Evolutionary conservation across 805 yeast species (phyloP), one percentile per base, ranked within the genome.

Genomic region (Starmerella scarabaei): DNA sequence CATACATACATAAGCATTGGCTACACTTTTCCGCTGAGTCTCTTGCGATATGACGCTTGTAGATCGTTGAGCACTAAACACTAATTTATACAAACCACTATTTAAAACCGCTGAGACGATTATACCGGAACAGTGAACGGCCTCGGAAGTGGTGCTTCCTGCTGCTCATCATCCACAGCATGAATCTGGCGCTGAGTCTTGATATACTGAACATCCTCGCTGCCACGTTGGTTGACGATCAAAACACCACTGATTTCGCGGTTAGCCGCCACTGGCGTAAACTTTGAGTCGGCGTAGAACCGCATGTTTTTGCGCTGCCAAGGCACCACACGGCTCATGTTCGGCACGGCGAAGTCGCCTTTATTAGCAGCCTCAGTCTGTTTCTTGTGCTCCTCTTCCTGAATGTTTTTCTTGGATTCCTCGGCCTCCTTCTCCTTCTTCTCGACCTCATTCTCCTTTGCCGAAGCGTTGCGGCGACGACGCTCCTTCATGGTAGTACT

Each of bases 401-500:
- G 59, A 12, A 12, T 12, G 16, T 53, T 57, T 28, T 50, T 49
- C 17, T 41, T 41, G 31, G 47, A 37, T 45, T 16, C 41, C 37
- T 53, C 54, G 24, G 47, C 48, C 23, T 53, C 61, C 39, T 53
- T 56, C 44, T 56, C 54, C 28, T 49, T 46, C 33, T 48, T 49
- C 27, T 47, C 49, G 27, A 49, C 47, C 19, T 49, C 54, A 28
- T 48, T 35, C 26, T 40, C 43, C 31, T 39, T 40, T 9, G 26
- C 34, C 21, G 18, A 31, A 33, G 33, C 70, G 46, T 66, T 65
- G 30, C 68, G 66, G 63, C 73, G 75, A 59, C 96, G 77, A 26
- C 88, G 91, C 60, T 81, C 83, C n/a, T 95, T 95, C 15, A 77
- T 83, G 2, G 98, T 88, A 1, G 96, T 88, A 2, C 96, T 85